Base-by-base conservation (phyloP, 2,329 filamentous ascomycete genomes). In the Penicillium sp. region DNA sequence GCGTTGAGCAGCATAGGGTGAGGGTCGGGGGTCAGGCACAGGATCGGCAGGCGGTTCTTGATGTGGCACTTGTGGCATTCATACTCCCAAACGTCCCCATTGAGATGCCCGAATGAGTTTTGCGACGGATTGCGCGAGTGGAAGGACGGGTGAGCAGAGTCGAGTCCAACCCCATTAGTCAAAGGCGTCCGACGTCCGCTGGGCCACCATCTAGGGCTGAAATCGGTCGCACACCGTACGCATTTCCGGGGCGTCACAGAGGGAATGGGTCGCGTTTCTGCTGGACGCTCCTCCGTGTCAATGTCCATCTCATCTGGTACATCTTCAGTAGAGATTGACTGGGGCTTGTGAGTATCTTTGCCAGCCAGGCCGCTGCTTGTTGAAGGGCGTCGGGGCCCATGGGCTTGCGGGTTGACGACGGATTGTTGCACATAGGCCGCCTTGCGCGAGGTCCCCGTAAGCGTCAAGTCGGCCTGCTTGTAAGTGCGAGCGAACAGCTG, bases 371-470 rank as follows among this genome's bases (percentile, higher is more conserved):
- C 68, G 49, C 74, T 74, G 22, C 74, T 76, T 1, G 77, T 77
- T 22, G 84, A 86, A 14, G 75, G 69, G 50, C 81, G 77, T 46
- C 82, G 74, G 57, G 77, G 74, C 22, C 51, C 56, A 48, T 60
- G 53, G 27, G 66, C 60, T 29, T 63, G 51, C 14, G 63, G 57
- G 20, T 65, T 41, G 51, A 67, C 59, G 56, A 72, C 57, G 47
- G 67, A 59, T 58, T 71, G 58, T 58, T 72, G 63, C 62, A 74
- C 61, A 64, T 93, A 78, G 49, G 88, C 93, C 18, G 93, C 91
- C 69, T 95, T 96, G 44, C 93, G 85, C 18, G 93, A 88, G 14
- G 91, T 96, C 23, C 93, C 93, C 2, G 90, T 96, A 58, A 96
- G 73, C 2, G 87, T 82, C 32, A 91, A 78, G 64, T 98, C 93